Conservation (phyloP, 352 stramenopile species). For the Globisporangium ultimum region DNA sequence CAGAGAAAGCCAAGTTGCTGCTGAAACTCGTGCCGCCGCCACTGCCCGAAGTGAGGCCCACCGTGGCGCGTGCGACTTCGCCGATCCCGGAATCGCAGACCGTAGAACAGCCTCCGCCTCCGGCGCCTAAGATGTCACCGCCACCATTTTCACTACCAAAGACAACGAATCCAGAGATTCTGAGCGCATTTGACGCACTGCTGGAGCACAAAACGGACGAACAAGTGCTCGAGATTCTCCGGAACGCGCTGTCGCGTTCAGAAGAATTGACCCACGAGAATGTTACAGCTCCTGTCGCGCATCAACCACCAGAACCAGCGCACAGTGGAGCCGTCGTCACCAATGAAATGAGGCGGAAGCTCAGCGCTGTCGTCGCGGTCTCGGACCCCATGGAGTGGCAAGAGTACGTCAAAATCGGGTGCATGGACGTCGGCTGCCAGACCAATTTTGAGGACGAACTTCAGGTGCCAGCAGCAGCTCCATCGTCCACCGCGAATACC, state of each 20-base stretch:
- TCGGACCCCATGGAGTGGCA: conserved; percentile 67
- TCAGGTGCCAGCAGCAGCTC: neutral
- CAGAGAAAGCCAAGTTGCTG: conserved; percentile 27
- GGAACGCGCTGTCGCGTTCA: conserved; percentile 6
- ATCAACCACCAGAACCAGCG: neutral
- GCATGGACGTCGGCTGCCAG: conserved; percentile 46
- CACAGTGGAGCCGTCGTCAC: neutral
- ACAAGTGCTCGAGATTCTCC: conserved; percentile 39
- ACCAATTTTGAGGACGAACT: conserved; percentile 30
- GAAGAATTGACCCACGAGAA: neutral
- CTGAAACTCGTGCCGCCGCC: conserved; percentile 16
- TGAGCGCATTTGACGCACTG: conserved; percentile 34
- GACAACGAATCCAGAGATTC: conserved; percentile 15
- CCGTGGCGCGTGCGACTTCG: conserved; percentile 29
- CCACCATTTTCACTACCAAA: conserved; percentile 9
- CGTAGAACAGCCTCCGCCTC: conserved; percentile 1
- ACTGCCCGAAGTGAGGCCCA: conserved; percentile 1
- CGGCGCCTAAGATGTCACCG: neutral
- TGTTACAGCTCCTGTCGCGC: neutral
- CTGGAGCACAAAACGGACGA: conserved; percentile 32
- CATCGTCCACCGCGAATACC: neutral
- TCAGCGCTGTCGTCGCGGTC: conserved; percentile 54
- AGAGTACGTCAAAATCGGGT: conserved; percentile 45
- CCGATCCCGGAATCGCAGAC: conserved; percentile 26
- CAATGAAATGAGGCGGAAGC: conserved; percentile 20